phyloP scores from a whole-genome alignment of 2,329 filamentous ascomycete species.

The Ascosphaera acerosa region DNA sequence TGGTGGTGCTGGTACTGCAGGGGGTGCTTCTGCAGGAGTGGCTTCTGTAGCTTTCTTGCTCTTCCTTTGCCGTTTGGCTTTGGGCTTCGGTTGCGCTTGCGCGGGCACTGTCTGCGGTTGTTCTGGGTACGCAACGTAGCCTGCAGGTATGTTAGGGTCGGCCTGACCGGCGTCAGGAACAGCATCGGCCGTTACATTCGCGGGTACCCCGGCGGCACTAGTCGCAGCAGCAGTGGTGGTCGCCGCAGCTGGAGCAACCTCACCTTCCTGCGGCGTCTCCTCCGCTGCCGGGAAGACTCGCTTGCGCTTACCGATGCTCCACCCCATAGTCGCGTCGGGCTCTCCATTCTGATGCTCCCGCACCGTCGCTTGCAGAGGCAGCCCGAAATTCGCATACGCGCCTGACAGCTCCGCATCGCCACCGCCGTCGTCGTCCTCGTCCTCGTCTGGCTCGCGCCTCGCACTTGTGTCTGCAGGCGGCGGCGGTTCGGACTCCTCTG shows the following conservation, averaged over 20 bases:
- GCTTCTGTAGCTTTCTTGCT: too few species aligned
- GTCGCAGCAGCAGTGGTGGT: background rate
- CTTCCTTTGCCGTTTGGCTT: background rate
- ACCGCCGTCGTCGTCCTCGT: background rate
- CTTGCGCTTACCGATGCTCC: slow-evolving; percentile 1
- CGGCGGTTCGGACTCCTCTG: too few species aligned
- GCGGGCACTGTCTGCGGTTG: background rate
- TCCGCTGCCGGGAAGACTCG: background rate
- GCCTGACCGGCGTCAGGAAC: background rate
- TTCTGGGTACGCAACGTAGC: slow-evolving; percentile 1
- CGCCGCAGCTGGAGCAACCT: background rate
- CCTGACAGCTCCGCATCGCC: background rate
- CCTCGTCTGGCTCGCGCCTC: background rate
- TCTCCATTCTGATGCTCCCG: background rate
- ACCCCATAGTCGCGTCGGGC: background rate
- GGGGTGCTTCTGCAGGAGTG: too few species aligned
- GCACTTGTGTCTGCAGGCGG: background rate
- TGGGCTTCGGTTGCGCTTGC: background rate
- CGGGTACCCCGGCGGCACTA: background rate
- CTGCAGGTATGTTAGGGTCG: background rate
- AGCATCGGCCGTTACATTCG: background rate
- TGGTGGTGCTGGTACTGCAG: too few species aligned
- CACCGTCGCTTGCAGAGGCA: background rate
- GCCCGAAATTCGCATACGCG: slow-evolving; percentile 1
- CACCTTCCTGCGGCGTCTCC: background rate